phyloP scores from a whole-genome alignment of 176 grass and related monocot genomes.

The Phyllostachys edulis region DNA sequence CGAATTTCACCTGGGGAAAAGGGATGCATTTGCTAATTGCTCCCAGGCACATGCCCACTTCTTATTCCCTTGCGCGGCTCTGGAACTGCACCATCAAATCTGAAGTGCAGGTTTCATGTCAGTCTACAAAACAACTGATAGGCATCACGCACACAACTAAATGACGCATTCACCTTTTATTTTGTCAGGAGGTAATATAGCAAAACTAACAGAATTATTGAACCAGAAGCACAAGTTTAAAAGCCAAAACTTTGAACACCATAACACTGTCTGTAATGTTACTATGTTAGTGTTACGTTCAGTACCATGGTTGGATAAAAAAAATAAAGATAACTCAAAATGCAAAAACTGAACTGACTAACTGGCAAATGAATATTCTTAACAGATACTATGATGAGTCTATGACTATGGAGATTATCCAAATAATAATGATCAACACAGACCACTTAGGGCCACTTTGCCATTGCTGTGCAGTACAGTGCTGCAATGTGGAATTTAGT shows the following conservation, averaged over 20 bases:
- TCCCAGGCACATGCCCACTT: conserved; percentile 88
- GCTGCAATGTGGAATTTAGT: not conserved
- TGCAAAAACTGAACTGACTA: not conserved
- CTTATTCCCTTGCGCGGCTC: conserved; percentile 93
- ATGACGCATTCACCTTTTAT: conserved; percentile 5
- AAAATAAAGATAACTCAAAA: not conserved
- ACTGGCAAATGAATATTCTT: not conserved
- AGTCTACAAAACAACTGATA: conserved; percentile 23
- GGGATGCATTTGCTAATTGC: conserved; percentile 98
- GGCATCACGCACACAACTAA: not conserved
- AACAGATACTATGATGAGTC: not conserved
- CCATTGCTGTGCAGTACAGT: not conserved
- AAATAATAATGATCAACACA: conserved; percentile 3
- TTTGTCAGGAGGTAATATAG: not conserved
- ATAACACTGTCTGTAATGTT: not conserved
- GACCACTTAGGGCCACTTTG: not conserved
- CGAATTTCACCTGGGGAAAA: conserved; percentile 63
- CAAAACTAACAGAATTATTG: not conserved
- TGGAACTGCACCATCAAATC: conserved; percentile 84
- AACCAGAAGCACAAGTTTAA: not conserved
- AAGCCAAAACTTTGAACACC: not conserved
- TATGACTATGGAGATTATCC: conserved; percentile 1
- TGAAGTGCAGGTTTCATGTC: conserved; percentile 46
- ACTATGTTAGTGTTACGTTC: not conserved
- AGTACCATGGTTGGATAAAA: not conserved